phyloP scores from a whole-genome alignment of 495 filamentous ascomycete species.

The Staphylotrichum tortipilum region DNA sequence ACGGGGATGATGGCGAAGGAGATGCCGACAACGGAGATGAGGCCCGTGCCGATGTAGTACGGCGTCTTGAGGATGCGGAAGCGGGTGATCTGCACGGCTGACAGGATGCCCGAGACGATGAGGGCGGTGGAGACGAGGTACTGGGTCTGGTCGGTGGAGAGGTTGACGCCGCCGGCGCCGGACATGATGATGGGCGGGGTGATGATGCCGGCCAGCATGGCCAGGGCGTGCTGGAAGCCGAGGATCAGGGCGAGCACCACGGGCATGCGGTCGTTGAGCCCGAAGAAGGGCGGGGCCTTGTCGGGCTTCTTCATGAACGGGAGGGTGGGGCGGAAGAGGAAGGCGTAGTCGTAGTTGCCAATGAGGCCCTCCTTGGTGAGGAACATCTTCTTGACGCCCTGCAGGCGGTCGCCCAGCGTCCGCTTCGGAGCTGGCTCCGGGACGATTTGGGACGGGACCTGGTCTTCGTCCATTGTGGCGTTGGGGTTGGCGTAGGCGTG shows the following conservation, averaged over 20 bases:
- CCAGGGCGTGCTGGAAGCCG: conserved; percentile 42
- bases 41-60: conserved; percentile 79
- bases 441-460: conserved; percentile 36
- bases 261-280: conserved; percentile 74
- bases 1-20: conserved; percentile 85
- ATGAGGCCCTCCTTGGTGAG: conserved; percentile 61
- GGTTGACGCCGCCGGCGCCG: conserved; percentile 55
- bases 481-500: not conserved
- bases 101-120: conserved; percentile 77
- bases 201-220: conserved; percentile 53
- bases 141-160: conserved; percentile 50
- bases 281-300: conserved; percentile 72
- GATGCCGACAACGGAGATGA: conserved; percentile 85
- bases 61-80: conserved; percentile 72
- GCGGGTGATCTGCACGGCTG: conserved; percentile 73
- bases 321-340: conserved; percentile 65
- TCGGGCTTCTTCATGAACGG: conserved; percentile 68
- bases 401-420: conserved; percentile 24
- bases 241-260: conserved; percentile 61
- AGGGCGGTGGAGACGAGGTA: conserved; percentile 87
- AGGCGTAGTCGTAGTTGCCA: conserved; percentile 75
- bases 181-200: conserved; percentile 73
- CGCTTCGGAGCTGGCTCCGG: conserved; percentile 26
- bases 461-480: conserved; percentile 38
- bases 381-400: conserved; percentile 29